phyloP scores from a whole-genome alignment of 805 yeast genomes.

The Candida berthetii region DNA sequence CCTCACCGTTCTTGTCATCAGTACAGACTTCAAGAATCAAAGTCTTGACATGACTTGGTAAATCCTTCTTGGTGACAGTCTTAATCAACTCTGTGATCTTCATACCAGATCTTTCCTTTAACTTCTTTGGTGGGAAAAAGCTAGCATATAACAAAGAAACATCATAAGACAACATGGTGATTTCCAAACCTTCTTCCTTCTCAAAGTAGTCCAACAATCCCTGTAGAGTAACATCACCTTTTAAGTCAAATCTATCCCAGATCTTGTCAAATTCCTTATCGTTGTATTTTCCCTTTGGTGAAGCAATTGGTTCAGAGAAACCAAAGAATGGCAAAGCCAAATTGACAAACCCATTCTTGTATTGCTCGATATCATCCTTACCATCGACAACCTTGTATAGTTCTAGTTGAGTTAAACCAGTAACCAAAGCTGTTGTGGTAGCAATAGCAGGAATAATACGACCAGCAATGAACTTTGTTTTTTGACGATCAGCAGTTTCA shows the following conservation, averaged over 20 bases:
- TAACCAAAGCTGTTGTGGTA: conserved; percentile 96
- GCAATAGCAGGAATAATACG: conserved; percentile 99
- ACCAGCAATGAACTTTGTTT: conserved; percentile 97
- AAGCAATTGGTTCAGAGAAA: conserved; percentile 91
- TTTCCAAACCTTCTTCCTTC: conserved; percentile 76
- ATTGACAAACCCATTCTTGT: conserved; percentile 88
- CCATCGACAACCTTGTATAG: conserved; percentile 82
- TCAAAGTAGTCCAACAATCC: conserved; percentile 72
- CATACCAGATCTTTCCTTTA: conserved; percentile 67
- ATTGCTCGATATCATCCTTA: conserved; percentile 71
- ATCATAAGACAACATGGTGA: conserved; percentile 89
- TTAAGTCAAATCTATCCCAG: conserved; percentile 90
- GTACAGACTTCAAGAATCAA: conserved; percentile 87
- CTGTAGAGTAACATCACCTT: conserved; percentile 71
- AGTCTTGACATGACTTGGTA: conserved; percentile 67
- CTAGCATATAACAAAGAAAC: conserved; percentile 88
- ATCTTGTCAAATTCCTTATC: conserved; percentile 75
- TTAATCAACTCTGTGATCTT: conserved; percentile 73
- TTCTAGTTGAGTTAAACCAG: conserved; percentile 92
- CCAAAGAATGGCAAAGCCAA: conserved; percentile 95
- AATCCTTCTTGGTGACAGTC: conserved; percentile 76
- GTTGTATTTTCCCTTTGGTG: conserved; percentile 78
- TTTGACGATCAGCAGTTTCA: conserved; percentile 81
- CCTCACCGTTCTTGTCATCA: conserved; percentile 90
- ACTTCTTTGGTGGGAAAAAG: conserved; percentile 88